A percentile compares a stretch with the other conserved stretches of the same genome.
These are phyloP conservation scores for Asterophora parasitica DNA, from an alignment of 768 basidiomycete genomes.

Conservation along the genomic window DNA sequence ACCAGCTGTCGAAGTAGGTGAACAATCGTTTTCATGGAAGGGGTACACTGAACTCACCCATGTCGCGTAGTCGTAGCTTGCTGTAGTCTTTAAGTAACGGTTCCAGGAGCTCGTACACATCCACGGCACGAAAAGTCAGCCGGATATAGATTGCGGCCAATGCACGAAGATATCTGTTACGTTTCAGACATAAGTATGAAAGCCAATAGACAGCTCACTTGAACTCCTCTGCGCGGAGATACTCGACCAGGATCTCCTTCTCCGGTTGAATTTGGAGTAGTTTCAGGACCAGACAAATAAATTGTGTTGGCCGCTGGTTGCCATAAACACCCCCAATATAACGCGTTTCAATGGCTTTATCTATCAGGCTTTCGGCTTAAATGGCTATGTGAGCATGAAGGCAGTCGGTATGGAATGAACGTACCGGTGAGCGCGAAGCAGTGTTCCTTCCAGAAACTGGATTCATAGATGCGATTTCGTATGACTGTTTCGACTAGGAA, in stretches of 20 bases:
- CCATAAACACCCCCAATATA: conserved; percentile 92
- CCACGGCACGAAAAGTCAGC: conserved; percentile 86
- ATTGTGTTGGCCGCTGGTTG: conserved; percentile 93
- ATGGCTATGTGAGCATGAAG: not conserved
- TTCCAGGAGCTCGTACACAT: conserved; percentile 91
- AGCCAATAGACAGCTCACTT: conserved; percentile 53
- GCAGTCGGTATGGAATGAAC: conserved; percentile 14
- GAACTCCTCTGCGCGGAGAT: conserved; percentile 94
- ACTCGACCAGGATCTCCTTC: conserved; percentile 95
- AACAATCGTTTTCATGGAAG: conserved; percentile 1
- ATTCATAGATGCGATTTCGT: conserved; percentile 93
- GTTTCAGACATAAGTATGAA: conserved; percentile 2
- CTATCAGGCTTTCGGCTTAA: conserved; percentile 87
- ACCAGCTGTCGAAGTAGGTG: conserved; percentile 50
- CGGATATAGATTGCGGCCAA: conserved; percentile 92
- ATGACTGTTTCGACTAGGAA: conserved; percentile 95
- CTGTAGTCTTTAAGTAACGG: conserved; percentile 92
- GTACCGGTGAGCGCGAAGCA: conserved; percentile 94
- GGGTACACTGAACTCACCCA: conserved; percentile 48
- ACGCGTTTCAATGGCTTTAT: conserved; percentile 80
- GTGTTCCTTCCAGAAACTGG: conserved; percentile 95
- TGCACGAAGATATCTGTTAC: conserved; percentile 81
- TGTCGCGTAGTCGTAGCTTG: conserved; percentile 77
- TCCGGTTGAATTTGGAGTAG: conserved; percentile 96
- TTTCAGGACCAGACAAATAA: conserved; percentile 88